Evolutionary conservation across 2,329 filamentous ascomycete genomes (phyloP), one percentile per base, ranked within the genome.

Genomic region (Daldinia sp.): DNA sequence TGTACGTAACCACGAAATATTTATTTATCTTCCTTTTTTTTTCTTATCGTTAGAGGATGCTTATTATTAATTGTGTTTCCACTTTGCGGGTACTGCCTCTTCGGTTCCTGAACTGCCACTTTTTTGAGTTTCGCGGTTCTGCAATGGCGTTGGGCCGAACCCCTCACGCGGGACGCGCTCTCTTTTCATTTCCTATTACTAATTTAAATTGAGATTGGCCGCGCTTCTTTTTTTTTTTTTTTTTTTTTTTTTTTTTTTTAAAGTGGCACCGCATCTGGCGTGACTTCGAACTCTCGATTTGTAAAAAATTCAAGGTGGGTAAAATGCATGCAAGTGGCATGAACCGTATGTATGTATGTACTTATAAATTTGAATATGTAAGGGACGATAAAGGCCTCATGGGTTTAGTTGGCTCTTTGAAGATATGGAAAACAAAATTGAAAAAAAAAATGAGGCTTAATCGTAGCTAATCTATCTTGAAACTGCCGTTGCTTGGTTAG

Each of bases 91-190:
- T 55, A 39, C 35, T 15, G 35, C 12, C 23, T n/a, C 20, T 28
- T 42, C 44, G 37, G 39, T 37, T 44, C 44, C 50, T 58, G n/a
- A 30, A 51, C 46, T 67, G 63, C 51, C 50, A 56, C 37, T 69
- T 66, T 68, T 68, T 65, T 61, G 46, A 68, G 68, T 68, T 68
- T 65, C 65, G 53, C 59, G 13, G 57, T 50, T 48, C 59, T 61
- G 20, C 54, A 56, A 15, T 51, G 26, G 51, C 15, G 41, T 50
- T 66, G 54, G 50, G 20, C 59, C 65, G 68, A 70, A 68, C 68
- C 68, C 68, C 68, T 68, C 65, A 70, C 55, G 60, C 62, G 65
- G 62, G 61, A 65, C 61, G 50, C 62, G 54, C 48, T 63, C 53
- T 23, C 64, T 63, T 41, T 63, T 50, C 63, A 65, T 51, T 63